A percentile compares a stretch with the other conserved stretches of the same genome.
Evolutionary conservation across 371 early-diverging fungal species (phyloP).

Genomic region (Mortierella polycephala): DNA sequence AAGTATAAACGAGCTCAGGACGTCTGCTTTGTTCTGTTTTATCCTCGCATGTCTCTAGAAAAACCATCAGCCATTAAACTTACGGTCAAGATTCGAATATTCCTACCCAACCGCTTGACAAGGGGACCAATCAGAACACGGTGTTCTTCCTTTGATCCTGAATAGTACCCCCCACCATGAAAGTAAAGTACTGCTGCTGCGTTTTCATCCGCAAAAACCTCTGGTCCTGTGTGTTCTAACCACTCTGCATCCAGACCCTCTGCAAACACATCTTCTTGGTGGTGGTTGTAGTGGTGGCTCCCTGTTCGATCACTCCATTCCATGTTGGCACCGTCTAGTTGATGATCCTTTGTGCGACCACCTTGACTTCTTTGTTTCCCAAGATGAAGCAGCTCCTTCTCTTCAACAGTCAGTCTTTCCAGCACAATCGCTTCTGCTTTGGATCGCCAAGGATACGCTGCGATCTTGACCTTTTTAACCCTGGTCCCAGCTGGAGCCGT

Average conservation of each 20-base stretch:
- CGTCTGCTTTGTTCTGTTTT: no score
- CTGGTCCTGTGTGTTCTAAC: conserved; percentile 30
- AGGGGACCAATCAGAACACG: conserved; percentile 47
- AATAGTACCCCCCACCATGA: conserved; percentile 49
- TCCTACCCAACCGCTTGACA: conserved; percentile 36
- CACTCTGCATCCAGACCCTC: conserved; percentile 47
- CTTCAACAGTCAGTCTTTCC: conserved; percentile 25
- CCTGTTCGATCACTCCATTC: no score
- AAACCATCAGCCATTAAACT: background rate
- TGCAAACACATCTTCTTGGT: conserved; percentile 21
- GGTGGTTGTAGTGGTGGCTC: background rate
- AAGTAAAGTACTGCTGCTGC: conserved; percentile 32
- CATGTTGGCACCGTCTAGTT: no score
- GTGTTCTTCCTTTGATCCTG: conserved; percentile 47
- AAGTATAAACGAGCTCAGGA: no score
- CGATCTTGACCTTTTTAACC: conserved; percentile 35
- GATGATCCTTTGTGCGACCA: background rate
- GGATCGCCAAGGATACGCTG: conserved; percentile 25
- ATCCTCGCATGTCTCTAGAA: no score
- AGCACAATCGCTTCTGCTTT: conserved; percentile 33
- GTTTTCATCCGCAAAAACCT: conserved; percentile 3
- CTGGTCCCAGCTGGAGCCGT: conserved; percentile 33
- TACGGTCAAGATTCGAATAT: conserved; percentile 37
- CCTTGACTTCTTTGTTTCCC: background rate
- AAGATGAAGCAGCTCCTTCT: conserved; percentile 12